These are phyloP conservation scores for Scheffersomyces parashehatae DNA, from an alignment of 1,139 yeast species.

Conservation along the genomic window DNA sequence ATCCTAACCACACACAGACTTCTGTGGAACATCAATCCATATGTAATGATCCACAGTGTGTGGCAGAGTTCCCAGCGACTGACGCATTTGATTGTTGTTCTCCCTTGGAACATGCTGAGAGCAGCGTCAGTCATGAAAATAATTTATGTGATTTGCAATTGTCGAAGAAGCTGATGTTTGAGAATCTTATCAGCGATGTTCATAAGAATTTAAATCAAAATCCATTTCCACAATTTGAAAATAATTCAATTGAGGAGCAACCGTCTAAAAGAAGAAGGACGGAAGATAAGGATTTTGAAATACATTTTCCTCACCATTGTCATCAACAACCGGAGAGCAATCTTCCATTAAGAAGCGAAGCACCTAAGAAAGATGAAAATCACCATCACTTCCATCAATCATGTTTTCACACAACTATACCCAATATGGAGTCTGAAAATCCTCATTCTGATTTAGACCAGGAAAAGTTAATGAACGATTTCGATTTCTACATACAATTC, in stretches of 20 bases:
- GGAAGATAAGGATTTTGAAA: constrained; percentile 18
- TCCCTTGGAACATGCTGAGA: background rate
- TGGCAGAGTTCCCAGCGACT: constrained; percentile 8
- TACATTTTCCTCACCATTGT: constrained; percentile 42
- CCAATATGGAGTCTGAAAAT: constrained; percentile 18
- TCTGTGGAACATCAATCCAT: constrained; percentile 7
- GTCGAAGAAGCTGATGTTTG: constrained; percentile 30
- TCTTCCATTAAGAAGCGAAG: background rate
- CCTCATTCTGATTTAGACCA: constrained; percentile 2
- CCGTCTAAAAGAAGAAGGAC: constrained; percentile 10
- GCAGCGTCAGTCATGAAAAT: constrained; percentile 18
- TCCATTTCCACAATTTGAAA: background rate
- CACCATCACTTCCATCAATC: constrained; percentile 42
- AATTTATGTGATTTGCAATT: constrained; percentile 31
- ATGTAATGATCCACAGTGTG: constrained; percentile 21
- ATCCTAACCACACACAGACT: background rate
- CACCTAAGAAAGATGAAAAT: constrained; percentile 2
- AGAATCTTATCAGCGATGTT: constrained; percentile 36
- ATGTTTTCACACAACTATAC: constrained; percentile 47
- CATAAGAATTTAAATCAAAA: constrained; percentile 21
- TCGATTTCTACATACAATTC: constrained; percentile 45
- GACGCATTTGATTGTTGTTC: constrained; percentile 9
- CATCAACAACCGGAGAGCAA: constrained; percentile 21
- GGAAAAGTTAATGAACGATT: constrained; percentile 32
- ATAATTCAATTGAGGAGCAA: background rate